Evolutionary conservation across 2,329 filamentous ascomycete species (phyloP).

Genomic region (Ilyonectria mors-panacis): DNA sequence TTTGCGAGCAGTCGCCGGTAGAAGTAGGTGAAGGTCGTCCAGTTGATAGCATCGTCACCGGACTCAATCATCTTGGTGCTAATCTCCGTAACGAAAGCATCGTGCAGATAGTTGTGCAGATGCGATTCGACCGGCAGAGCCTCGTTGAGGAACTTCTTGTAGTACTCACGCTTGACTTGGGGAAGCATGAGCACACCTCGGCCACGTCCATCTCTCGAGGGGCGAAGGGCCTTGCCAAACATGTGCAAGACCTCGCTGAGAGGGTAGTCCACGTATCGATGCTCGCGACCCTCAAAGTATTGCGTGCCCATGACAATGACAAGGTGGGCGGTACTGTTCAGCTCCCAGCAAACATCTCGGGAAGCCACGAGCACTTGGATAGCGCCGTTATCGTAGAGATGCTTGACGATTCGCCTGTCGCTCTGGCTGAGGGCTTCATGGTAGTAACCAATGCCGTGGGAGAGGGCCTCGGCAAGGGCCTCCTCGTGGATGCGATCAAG

Average conservation of each 20-base stretch:
- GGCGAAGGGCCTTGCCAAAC: constrained; percentile 92
- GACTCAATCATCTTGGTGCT: constrained; percentile 96
- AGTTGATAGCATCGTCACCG: constrained; percentile 97
- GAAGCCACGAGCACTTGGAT: constrained; percentile 85
- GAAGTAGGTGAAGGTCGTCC: constrained; percentile 99
- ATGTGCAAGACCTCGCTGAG: constrained; percentile 96
- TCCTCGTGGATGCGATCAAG: constrained; percentile 88
- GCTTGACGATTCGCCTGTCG: constrained; percentile 94
- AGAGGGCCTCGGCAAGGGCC: constrained; percentile 88
- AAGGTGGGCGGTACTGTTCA: constrained; percentile 88
- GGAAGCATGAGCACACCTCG: constrained; percentile 98
- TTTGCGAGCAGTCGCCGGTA: constrained; percentile 95
- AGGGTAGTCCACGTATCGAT: constrained; percentile 96
- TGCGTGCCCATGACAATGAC: constrained; percentile 98
- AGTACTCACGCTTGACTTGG: constrained; percentile 94
- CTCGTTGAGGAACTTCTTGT: constrained; percentile 98
- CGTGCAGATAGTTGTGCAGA: constrained; percentile 90
- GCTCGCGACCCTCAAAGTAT: constrained; percentile 96
- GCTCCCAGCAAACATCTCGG: constrained; percentile 96
- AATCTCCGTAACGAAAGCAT: constrained; percentile 97
- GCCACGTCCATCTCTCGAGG: constrained; percentile 83
- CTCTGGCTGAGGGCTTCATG: constrained; percentile 92
- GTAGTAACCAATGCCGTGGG: constrained; percentile 96
- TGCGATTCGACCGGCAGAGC: constrained; percentile 96
- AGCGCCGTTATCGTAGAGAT: constrained; percentile 90